phyloP scores from a whole-genome alignment of 306 rosid genomes.

The Aeschynomene evenia region DNA sequence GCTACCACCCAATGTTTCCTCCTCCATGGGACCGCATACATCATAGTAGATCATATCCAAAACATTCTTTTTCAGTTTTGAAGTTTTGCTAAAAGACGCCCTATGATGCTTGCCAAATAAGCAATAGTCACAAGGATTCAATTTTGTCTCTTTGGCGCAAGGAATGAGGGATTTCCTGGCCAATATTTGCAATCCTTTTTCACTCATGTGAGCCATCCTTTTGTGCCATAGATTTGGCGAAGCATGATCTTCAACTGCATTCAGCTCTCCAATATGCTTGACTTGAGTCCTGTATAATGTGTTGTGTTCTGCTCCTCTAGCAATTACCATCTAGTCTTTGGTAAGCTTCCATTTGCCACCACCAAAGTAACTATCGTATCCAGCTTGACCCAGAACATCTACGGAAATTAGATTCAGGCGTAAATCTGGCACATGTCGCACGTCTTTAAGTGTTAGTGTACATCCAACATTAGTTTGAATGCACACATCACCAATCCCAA shows the following conservation, averaged over 20 bases:
- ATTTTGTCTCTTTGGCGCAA: too few relatives aligned
- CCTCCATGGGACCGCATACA: too few relatives aligned
- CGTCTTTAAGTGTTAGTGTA: neutral
- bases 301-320: too few relatives aligned
- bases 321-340: too few relatives aligned
- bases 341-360: too few relatives aligned
- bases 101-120: neutral
- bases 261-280: too few relatives aligned
- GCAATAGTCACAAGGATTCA: neutral
- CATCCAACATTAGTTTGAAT: neutral
- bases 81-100: too few relatives aligned
- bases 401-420: neutral
- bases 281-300: too few relatives aligned
- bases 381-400: neutral
- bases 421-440: neutral
- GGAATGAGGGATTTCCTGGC: neutral
- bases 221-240: neutral
- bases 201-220: neutral
- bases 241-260: too few relatives aligned
- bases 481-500: neutral
- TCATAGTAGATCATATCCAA: too few relatives aligned
- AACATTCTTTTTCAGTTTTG: too few relatives aligned
- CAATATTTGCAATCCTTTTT: neutral
- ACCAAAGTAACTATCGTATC: neutral
- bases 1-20: too few relatives aligned